These are phyloP conservation scores for Penicillium waksmanii DNA, from an alignment of 495 filamentous ascomycete species.

Conservation along the genomic window DNA sequence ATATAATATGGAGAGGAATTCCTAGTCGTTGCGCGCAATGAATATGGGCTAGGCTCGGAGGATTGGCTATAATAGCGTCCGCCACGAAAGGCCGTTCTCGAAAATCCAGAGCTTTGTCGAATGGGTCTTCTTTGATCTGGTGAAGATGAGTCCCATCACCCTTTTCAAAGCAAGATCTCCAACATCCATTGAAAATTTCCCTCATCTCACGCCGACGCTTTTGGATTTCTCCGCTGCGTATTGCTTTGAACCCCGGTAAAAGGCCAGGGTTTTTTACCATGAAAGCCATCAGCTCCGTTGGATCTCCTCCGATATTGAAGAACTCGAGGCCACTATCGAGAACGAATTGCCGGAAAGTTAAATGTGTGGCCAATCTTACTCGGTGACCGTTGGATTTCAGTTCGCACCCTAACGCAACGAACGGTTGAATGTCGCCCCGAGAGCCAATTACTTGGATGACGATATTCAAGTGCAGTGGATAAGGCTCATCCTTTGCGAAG, in stretches of 20 bases:
- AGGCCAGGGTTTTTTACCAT: conserved; percentile 61
- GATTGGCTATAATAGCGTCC: conserved; percentile 84
- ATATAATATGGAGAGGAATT: conserved; percentile 81
- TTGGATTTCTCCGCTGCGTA: conserved; percentile 50
- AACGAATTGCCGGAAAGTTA: conserved; percentile 71
- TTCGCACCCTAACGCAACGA: conserved; percentile 67
- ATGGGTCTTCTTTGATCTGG: conserved; percentile 52
- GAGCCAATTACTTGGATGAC: conserved; percentile 83
- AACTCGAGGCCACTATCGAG: conserved; percentile 75
- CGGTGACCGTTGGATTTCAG: conserved; percentile 74
- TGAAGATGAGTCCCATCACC: conserved; percentile 56
- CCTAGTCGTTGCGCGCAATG: conserved; percentile 81
- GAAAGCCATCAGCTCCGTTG: conserved; percentile 63
- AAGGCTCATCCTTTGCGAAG: conserved; percentile 50
- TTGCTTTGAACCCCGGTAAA: conserved; percentile 50
- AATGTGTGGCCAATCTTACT: conserved; percentile 77
- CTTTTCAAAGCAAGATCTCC: conserved; percentile 73
- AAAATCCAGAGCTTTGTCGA: conserved; percentile 29
- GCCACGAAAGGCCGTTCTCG: conserved; percentile 69
- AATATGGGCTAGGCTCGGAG: conserved; percentile 80
- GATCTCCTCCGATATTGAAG: conserved; percentile 70
- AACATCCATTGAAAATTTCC: conserved; percentile 73
- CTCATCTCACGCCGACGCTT: conserved; percentile 59
- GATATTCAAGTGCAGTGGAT: conserved; percentile 64
- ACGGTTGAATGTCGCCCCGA: conserved; percentile 81